Evolutionary conservation across 768 basidiomycete species (phyloP).

Genomic region (Suillus hirtellus): DNA sequence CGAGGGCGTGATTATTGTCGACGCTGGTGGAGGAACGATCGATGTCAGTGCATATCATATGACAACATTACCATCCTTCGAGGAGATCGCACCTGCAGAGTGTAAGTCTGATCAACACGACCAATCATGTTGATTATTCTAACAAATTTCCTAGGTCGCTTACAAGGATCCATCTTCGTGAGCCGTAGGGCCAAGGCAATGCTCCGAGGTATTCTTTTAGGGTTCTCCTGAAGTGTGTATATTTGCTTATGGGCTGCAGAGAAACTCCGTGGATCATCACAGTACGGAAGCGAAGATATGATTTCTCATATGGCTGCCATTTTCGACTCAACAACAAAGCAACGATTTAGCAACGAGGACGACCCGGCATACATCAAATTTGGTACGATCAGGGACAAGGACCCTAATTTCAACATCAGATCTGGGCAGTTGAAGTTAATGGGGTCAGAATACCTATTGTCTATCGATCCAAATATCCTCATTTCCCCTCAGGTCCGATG

Average conservation of each 20-base stretch:
- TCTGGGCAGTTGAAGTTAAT: conserved; percentile 48
- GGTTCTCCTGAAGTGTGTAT: not conserved
- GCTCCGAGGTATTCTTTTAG: conserved; percentile 36
- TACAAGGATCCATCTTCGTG: conserved; percentile 54
- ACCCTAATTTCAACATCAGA: conserved; percentile 40
- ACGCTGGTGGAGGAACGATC: conserved; percentile 63
- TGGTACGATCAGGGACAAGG: conserved; percentile 44
- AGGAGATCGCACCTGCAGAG: conserved; percentile 49
- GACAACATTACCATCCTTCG: conserved; percentile 35
- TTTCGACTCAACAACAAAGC: conserved; percentile 52
- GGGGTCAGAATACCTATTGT: conserved; percentile 24
- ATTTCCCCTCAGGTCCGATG: conserved; percentile 24
- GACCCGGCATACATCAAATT: conserved; percentile 50
- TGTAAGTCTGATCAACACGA: conserved; percentile 31
- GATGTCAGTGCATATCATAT: conserved; percentile 58
- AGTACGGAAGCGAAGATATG: conserved; percentile 40
- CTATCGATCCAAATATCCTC: not conserved
- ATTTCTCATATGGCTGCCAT: conserved; percentile 40
- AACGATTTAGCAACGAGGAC: conserved; percentile 39
- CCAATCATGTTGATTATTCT: not conserved
- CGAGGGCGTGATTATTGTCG: conserved; percentile 53
- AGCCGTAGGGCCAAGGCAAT: conserved; percentile 42
- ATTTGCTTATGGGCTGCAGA: conserved; percentile 28
- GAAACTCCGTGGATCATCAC: conserved; percentile 43
- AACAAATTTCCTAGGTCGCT: conserved; percentile 39